Percentiles rank a stretch among this genome's conserved stretches.
Conservation (phyloP, 306 rosid species). For the Trifolium repens region DNA sequence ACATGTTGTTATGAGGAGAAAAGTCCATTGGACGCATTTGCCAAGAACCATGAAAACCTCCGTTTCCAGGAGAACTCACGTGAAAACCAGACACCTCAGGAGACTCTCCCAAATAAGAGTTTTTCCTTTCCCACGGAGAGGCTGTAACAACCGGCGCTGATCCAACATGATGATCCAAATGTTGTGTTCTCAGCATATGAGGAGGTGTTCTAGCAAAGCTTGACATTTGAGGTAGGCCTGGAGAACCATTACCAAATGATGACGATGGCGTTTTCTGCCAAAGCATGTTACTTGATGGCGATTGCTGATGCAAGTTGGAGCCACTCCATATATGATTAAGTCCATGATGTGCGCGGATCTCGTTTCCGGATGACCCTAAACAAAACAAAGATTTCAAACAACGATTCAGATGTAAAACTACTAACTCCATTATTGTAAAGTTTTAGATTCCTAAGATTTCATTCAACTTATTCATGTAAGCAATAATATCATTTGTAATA, state of each 20-base stretch:
- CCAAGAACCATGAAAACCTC: constrained; percentile 66
- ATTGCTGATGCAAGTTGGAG: constrained; percentile 67
- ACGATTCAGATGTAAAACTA: not conserved
- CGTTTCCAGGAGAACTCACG: constrained; percentile 69
- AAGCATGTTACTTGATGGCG: constrained; percentile 59
- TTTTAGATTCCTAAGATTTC: constrained; percentile 4
- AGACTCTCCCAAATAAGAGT: constrained; percentile 66
- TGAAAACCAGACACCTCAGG: constrained; percentile 69
- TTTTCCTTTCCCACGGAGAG: constrained; percentile 73
- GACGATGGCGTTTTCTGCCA: constrained; percentile 75
- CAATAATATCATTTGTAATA: not conserved
- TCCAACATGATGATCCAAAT: constrained; percentile 69
- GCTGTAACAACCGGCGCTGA: constrained; percentile 81
- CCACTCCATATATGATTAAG: constrained; percentile 63
- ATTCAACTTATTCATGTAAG: not conserved
- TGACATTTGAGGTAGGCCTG: constrained; percentile 61
- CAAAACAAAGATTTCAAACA: constrained; percentile 29
- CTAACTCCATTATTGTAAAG: not conserved
- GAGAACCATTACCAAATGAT: constrained; percentile 63
- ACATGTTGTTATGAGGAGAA: constrained; percentile 53
- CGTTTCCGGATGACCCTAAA: constrained; percentile 60
- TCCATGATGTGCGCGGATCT: constrained; percentile 60
- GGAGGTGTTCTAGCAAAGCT: constrained; percentile 67
- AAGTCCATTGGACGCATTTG: constrained; percentile 62
- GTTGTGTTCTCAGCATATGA: constrained; percentile 61